phyloP scores from a whole-genome alignment of 257 asterid species.

The Ilex aquifolium region DNA sequence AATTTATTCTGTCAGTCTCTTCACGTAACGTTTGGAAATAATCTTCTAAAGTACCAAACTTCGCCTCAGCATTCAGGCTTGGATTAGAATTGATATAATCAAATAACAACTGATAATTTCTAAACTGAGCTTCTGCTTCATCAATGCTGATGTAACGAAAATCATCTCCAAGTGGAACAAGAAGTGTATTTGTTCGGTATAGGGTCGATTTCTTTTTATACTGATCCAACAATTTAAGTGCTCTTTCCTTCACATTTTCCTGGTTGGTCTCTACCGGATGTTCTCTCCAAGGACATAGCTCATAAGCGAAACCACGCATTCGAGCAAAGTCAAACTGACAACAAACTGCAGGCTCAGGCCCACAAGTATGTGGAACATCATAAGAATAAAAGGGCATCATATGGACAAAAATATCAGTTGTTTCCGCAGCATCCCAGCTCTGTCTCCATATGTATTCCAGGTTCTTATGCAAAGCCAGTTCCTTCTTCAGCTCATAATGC shows the following conservation, averaged over 20 bases:
- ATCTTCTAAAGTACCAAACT: slow-evolving; percentile 91
- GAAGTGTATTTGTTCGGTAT: slow-evolving; percentile 94
- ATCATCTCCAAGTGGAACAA: slow-evolving; percentile 97
- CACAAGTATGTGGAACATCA: slow-evolving; percentile 99
- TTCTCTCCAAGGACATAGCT: slow-evolving; percentile 93
- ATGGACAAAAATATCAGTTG: slow-evolving; percentile 98
- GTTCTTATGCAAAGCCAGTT: slow-evolving; percentile 67
- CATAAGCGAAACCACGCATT: slow-evolving; percentile 74
- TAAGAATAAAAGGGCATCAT: slow-evolving; percentile 99
- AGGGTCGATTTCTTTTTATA: slow-evolving; percentile 84
- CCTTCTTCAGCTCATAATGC: slow-evolving; percentile 95
- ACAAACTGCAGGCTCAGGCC: slow-evolving; percentile 98
- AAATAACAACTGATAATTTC: slow-evolving; percentile 82
- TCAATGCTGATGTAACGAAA: slow-evolving; percentile 89
- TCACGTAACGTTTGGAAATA: slow-evolving; percentile 73
- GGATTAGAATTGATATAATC: slow-evolving; percentile 90
- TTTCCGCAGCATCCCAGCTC: slow-evolving; percentile 94
- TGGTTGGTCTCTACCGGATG: slow-evolving; percentile 86
- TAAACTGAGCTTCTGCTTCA: slow-evolving; percentile 99
- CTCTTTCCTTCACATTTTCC: slow-evolving; percentile 91
- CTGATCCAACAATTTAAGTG: slow-evolving; percentile 76
- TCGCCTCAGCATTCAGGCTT: slow-evolving; percentile 84
- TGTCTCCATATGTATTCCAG: slow-evolving; percentile 95
- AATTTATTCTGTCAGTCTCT: slow-evolving; percentile 82
- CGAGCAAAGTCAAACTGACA: slow-evolving; percentile 99